A percentile compares a stretch with the other conserved stretches of the same genome.
phyloP scores from a whole-genome alignment of 768 basidiomycete genomes.

The Rubroboletus pulcherrimus region DNA sequence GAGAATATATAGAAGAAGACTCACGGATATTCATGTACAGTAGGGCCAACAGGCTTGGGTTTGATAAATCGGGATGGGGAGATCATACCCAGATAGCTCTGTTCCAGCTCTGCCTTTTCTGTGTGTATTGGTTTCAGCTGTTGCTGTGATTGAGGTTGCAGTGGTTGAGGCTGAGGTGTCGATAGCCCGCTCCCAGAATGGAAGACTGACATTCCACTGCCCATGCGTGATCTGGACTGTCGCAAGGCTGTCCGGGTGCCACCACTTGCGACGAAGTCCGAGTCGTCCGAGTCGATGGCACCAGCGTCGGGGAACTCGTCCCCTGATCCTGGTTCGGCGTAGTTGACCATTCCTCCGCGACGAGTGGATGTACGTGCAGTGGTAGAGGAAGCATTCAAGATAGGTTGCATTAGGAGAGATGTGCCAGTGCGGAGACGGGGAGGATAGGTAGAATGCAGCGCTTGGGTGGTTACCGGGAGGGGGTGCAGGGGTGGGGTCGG shows the following conservation, averaged over 20 bases:
- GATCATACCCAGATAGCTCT: slow-evolving; percentile 85
- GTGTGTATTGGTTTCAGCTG: slow-evolving; percentile 17
- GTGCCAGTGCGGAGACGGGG: slow-evolving; percentile 89
- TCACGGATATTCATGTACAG: slow-evolving; percentile 73
- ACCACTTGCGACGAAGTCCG: slow-evolving; percentile 69
- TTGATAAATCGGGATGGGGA: slow-evolving; percentile 79
- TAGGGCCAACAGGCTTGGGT: slow-evolving; percentile 50
- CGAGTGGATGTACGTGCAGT: slow-evolving; percentile 48
- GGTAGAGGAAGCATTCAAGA: slow-evolving; percentile 44
- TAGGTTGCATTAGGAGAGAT: slow-evolving; percentile 88
- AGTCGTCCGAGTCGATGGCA: slow-evolving; percentile 80
- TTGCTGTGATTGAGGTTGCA: slow-evolving; percentile 17
- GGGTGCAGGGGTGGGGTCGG: slow-evolving; percentile 52
- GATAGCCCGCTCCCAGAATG: slow-evolving; percentile 45
- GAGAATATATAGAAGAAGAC: slow-evolving; percentile 31
- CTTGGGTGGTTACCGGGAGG: slow-evolving; percentile 64
- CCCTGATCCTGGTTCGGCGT: slow-evolving; percentile 80
- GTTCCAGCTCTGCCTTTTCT: slow-evolving; percentile 67
- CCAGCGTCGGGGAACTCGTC: slow-evolving; percentile 81
- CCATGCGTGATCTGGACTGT: slow-evolving; percentile 42
- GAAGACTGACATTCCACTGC: slow-evolving; percentile 52
- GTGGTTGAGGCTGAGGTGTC: slow-evolving; percentile 31
- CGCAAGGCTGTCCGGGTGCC: slow-evolving; percentile 57
- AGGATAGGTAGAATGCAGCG: slow-evolving; percentile 75
- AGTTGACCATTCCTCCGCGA: slow-evolving; percentile 74